These are phyloP conservation scores for Magnusiomyces tetraspermus DNA, from an alignment of 1,139 yeast genomes.

Conservation along the genomic window DNA sequence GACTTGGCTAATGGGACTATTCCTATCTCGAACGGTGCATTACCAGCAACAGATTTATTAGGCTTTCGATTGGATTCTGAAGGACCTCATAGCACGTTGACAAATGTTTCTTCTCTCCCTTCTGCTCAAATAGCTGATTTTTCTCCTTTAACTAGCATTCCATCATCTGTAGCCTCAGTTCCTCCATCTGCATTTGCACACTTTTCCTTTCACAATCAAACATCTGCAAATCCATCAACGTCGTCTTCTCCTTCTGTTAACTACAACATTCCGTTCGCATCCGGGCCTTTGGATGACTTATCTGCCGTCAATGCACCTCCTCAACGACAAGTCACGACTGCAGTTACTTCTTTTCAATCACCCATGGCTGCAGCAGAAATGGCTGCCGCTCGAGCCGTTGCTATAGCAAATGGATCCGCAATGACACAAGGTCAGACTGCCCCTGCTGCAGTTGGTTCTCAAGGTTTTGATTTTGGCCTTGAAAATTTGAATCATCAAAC, in stretches of 20 bases:
- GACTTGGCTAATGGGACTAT: background rate
- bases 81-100: background rate
- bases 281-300: background rate
- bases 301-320: background rate
- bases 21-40: background rate
- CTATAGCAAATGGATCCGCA: background rate
- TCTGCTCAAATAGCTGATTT: background rate
- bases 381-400: background rate
- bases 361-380: background rate
- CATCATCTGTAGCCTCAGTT: background rate
- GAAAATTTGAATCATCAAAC: background rate
- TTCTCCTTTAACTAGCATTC: slow-evolving; percentile 1
- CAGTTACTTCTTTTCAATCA: background rate
- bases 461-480: background rate
- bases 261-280: background rate
- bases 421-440: background rate
- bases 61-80: background rate
- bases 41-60: background rate
- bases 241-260: background rate
- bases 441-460: background rate
- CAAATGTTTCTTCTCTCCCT: background rate
- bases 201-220: background rate
- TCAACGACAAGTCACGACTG: background rate
- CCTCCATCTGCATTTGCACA: background rate
- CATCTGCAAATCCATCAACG: background rate